Evolutionary conservation across 169 alveolate genomes (phyloP), one percentile per base, ranked within the genome.

Genomic region (Theileria parva): DNA sequence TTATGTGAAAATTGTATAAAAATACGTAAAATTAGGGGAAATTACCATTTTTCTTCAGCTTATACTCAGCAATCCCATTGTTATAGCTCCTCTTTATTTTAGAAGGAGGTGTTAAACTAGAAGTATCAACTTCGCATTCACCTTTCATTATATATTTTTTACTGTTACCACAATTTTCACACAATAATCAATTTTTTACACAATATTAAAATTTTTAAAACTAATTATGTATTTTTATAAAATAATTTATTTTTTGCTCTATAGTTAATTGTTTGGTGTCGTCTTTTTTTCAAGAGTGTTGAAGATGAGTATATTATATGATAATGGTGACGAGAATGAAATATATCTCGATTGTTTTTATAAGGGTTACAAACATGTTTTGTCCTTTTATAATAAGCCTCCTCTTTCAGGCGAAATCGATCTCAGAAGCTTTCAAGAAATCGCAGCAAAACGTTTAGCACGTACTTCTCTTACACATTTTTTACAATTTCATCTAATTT

Each of bases 371-470:
- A 85, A 76, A 63, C 91, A 85, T 65, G 87, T 85, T 48, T 19
- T 85, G 4, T 70, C 85, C 66, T 78, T 85, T 74, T 91, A 91
- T 70, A 87, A 91, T 74, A 81, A 73, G 55, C 88, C 95, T 1
- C 95, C 95, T 8, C 86, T 91, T 27, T 67, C 74, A 39, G 95
- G 95, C 4, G 86, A 87, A 57, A 77, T 89, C 23, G 86, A 85
- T 83, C 88, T 91, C 50, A 80, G 95, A 21, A 86, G 87, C 77
- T 78, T 91, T 74, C 95, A 91, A 76, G 95, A 91, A 74, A 83
- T 87, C 30, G 91, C 92, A 4, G 95, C 95, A 34, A 91, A 91
- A 79, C 83, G 95, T 25, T 74, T 91, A 51, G 95, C 95, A 48
- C 53, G 89, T 83, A 53, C 30, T 44, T 44, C 53, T 44, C 8